Percentiles rank a stretch among this genome's conserved stretches.
Conservation (phyloP, 768 basidiomycete genomes). For the Podaxis sp. region DNA sequence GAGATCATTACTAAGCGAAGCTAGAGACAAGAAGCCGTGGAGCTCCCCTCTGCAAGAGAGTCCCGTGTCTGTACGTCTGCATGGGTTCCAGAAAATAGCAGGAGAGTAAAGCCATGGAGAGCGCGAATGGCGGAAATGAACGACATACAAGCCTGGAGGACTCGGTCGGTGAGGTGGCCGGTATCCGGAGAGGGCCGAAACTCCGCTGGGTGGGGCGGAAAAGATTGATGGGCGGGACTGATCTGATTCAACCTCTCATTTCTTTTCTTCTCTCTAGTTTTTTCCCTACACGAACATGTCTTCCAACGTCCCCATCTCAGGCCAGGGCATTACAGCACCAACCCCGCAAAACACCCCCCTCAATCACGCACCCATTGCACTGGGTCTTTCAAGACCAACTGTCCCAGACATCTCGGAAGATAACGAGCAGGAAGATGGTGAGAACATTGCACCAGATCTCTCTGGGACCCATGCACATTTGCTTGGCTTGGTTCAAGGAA, state of each 20-base stretch:
- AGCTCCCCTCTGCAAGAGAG: no score
- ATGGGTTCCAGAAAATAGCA: no score
- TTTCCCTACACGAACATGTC: conserved; percentile 47
- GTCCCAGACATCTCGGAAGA: conserved; percentile 88
- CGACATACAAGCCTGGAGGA: background rate
- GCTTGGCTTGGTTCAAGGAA: conserved; percentile 85
- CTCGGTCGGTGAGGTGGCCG: background rate
- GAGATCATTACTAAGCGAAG: no score
- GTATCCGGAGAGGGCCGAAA: conserved; percentile 14
- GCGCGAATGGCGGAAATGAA: background rate
- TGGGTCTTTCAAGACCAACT: conserved; percentile 80
- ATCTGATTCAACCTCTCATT: conserved; percentile 10
- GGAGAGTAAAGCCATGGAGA: no score
- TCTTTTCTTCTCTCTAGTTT: conserved; percentile 13
- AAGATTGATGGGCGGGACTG: conserved; percentile 13
- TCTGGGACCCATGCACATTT: conserved; percentile 58
- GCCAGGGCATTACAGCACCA: conserved; percentile 69
- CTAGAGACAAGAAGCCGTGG: no score
- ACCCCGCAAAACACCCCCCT: conserved; percentile 94
- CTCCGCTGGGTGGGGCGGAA: conserved; percentile 15
- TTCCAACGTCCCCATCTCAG: conserved; percentile 61
- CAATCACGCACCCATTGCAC: conserved; percentile 74
- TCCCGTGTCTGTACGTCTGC: no score
- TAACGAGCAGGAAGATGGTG: conserved; percentile 65
- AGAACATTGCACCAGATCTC: conserved; percentile 33